Conservation (phyloP, 192 early-diverging fungal genomes). For the Podila clonocystis region DNA sequence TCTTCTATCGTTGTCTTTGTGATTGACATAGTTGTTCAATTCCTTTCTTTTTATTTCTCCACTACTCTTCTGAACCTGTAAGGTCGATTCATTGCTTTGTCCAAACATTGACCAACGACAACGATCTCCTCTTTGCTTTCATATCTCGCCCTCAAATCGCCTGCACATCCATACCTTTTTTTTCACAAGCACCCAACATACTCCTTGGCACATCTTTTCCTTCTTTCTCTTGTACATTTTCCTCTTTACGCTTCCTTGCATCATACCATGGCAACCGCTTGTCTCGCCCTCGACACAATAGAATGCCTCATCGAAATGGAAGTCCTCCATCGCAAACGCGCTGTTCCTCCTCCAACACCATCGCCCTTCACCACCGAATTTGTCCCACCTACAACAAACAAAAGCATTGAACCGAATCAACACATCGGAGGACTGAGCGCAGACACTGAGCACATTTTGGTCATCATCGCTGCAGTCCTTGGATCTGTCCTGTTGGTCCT, state of each 20-base stretch:
- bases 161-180: too few relatives aligned
- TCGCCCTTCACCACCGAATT: background rate
- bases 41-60: too few relatives aligned
- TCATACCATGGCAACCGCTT: background rate
- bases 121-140: too few relatives aligned
- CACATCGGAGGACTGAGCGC: background rate
- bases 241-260: background rate
- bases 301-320: background rate
- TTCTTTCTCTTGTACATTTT: background rate
- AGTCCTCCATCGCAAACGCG: background rate
- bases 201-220: background rate
- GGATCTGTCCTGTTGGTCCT: slow-evolving; percentile 13
- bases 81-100: too few relatives aligned
- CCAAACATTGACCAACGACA: too few relatives aligned
- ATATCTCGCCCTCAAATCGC: too few relatives aligned
- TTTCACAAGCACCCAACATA: too few relatives aligned
- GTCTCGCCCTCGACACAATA: background rate
- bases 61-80: too few relatives aligned
- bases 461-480: slow-evolving; percentile 9
- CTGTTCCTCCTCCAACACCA: background rate
- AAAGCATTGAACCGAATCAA: background rate
- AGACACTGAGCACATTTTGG: slow-evolving; percentile 1
- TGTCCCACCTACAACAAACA: background rate
- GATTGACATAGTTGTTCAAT: too few relatives aligned
- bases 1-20: background rate